Evolutionary conservation across 441 rosid genomes (phyloP), one percentile per base, ranked within the genome.

Genomic region (Erodium moschatum): DNA sequence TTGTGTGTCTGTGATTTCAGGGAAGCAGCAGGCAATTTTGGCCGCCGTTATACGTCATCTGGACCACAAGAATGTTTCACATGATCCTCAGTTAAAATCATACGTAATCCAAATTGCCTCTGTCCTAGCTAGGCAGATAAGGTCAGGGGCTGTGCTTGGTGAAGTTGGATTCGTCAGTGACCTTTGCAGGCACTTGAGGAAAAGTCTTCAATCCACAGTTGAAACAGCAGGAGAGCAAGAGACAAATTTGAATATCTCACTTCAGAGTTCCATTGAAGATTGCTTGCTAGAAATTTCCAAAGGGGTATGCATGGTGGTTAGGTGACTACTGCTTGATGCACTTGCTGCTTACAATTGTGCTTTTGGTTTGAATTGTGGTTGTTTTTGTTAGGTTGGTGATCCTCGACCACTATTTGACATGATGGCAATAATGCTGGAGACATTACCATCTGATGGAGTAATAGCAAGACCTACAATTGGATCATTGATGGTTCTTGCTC

Each of bases 141-240:
- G 96, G 83, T 83, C 91, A 48, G 84, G 78, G 72, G 77, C 79
- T 10, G 81, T 73, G 78, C 90, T 92, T 35, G 76, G 83, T 21
- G 99, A 95, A 77, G 79, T 85, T 73, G 87, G 88, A 67, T 88
- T 86, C 76, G 91, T 95, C 58, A 86, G 90, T 70, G 98, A 95
- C 76, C 79, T 95, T 68, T 92, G 98, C 78, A 85, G 96, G 79
- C 99, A 95, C 87, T 74, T 95, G 75, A 81, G 99, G 76, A 95
- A 90, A 83, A 87, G 93, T 77, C 85, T 95, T 73, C 98, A 92
- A 75, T 87, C 89, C 40, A 85, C 88, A 2, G 82, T 85, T 64
- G 89, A 87, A 76, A 75, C 92, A 67, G 79, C 58, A 21, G 98
- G 88, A 75, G 86, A 85, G 70, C 87, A 84, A 64, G 97, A 91